A percentile compares a stretch with the other conserved stretches of the same genome.
phyloP scores from a whole-genome alignment of 2,329 filamentous ascomycete species.

The Pleoardoris graminearum region DNA sequence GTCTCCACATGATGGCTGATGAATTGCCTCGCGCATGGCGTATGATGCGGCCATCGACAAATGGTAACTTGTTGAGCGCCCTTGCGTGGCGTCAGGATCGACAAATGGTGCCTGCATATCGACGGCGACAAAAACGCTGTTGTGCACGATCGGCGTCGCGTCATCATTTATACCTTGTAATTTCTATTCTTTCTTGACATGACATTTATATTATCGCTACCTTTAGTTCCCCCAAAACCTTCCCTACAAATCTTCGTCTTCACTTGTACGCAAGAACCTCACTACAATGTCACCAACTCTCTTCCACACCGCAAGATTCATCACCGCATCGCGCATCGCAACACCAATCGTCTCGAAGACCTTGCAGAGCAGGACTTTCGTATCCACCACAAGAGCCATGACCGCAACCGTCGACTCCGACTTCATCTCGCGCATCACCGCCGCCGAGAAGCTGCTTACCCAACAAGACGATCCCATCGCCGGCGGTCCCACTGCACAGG shows the following conservation, averaged over 20 bases:
- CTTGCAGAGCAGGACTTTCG: constrained; percentile 15
- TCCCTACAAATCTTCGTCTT: background rate
- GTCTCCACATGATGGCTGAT: constrained; percentile 6
- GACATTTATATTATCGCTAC: background rate
- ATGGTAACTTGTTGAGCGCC: no score
- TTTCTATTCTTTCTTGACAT: background rate
- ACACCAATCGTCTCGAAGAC: constrained; percentile 12
- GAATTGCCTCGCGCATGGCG: background rate
- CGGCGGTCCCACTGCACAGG: constrained; percentile 48
- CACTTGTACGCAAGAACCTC: background rate
- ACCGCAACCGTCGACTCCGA: constrained; percentile 39
- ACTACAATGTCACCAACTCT: constrained; percentile 14
- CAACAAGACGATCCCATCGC: constrained; percentile 40
- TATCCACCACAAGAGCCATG: constrained; percentile 18
- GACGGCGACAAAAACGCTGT: background rate
- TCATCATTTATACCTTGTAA: background rate
- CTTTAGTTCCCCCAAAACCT: background rate
- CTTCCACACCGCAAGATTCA: constrained; percentile 17
- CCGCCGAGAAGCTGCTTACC: constrained; percentile 47
- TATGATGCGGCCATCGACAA: background rate
- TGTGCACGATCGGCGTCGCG: background rate
- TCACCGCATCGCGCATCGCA: constrained; percentile 14
- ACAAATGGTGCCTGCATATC: constrained; percentile 7
- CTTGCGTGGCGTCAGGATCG: no score
- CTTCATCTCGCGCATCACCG: constrained; percentile 48